Evolutionary conservation across 2,329 filamentous ascomycete species (phyloP).

Genomic region (Byssothecium circinans): DNA sequence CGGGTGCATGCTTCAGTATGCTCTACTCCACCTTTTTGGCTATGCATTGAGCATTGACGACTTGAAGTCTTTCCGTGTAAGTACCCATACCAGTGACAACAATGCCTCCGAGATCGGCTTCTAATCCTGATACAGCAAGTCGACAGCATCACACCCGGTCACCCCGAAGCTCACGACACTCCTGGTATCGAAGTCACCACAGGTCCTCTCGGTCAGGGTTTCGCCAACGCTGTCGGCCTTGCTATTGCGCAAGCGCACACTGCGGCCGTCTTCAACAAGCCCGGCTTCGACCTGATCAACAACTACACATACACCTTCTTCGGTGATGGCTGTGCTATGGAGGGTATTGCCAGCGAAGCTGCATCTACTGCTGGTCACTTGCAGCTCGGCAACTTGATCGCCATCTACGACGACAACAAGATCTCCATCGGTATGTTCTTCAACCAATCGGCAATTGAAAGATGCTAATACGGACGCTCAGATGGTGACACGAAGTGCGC

Average conservation of each 20-base stretch:
- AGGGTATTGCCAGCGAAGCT: constrained; percentile 94
- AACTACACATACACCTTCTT: constrained; percentile 98
- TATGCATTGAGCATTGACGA: constrained; percentile 86
- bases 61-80: constrained; percentile 93
- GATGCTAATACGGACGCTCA: constrained; percentile 33
- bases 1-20: constrained; percentile 99
- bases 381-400: constrained; percentile 96
- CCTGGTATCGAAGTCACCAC: constrained; percentile 98
- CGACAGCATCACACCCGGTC: constrained; percentile 86
- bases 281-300: constrained; percentile 84
- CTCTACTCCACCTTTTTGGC: constrained; percentile 94
- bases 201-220: constrained; percentile 94
- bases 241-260: constrained; percentile 95
- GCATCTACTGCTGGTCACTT: constrained; percentile 91
- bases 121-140: constrained; percentile 54
- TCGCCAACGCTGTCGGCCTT: constrained; percentile 95
- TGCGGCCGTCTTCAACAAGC: constrained; percentile 93
- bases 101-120: constrained; percentile 46
- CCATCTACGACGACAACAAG: constrained; percentile 98
- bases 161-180: constrained; percentile 95
- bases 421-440: constrained; percentile 71
- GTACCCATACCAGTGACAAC: constrained; percentile 48
- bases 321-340: constrained; percentile 97
- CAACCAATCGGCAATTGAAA: not conserved
- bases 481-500: constrained; percentile 95